These are phyloP conservation scores for Globisporangium recalcitrans DNA, from an alignment of 352 stramenopile species.

Conservation along the genomic window DNA sequence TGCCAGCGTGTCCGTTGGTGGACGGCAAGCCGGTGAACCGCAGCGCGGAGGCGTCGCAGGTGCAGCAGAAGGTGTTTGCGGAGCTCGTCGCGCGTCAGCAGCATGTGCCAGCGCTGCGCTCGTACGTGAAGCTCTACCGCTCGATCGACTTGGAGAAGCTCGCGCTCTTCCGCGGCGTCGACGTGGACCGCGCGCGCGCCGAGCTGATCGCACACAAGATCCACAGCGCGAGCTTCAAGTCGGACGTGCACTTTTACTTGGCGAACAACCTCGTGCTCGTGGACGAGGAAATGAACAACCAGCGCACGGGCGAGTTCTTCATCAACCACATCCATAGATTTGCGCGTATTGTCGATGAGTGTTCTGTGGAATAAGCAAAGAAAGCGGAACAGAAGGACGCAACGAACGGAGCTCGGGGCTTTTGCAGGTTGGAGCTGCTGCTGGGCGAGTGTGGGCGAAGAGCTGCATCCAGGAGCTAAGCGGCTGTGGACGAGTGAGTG, in stretches of 20 bases:
- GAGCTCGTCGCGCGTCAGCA: slow-evolving; percentile 87
- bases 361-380: slow-evolving; percentile 37
- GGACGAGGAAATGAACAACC: slow-evolving; percentile 79
- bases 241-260: slow-evolving; percentile 83
- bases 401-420: background rate
- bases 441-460: background rate
- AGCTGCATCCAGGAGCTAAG: background rate
- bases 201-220: slow-evolving; percentile 84
- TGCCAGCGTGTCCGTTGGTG: slow-evolving; percentile 63
- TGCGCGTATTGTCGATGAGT: slow-evolving; percentile 82
- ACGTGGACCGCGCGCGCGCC: slow-evolving; percentile 55
- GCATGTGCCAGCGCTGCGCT: slow-evolving; percentile 88
- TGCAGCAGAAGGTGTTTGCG: slow-evolving; percentile 85
- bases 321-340: slow-evolving; percentile 88
- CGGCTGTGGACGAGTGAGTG: background rate
- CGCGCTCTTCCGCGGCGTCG: slow-evolving; percentile 84
- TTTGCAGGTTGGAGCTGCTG: background rate
- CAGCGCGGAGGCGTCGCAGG: slow-evolving; percentile 55
- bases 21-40: slow-evolving; percentile 52
- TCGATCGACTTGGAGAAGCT: slow-evolving; percentile 95
- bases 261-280: slow-evolving; percentile 74
- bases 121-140: slow-evolving; percentile 96
- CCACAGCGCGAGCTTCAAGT: slow-evolving; percentile 52
- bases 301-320: slow-evolving; percentile 88
- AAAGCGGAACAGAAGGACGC: background rate